phyloP scores from a whole-genome alignment of 352 stramenopile species.

The Phytophthora lateralis region DNA sequence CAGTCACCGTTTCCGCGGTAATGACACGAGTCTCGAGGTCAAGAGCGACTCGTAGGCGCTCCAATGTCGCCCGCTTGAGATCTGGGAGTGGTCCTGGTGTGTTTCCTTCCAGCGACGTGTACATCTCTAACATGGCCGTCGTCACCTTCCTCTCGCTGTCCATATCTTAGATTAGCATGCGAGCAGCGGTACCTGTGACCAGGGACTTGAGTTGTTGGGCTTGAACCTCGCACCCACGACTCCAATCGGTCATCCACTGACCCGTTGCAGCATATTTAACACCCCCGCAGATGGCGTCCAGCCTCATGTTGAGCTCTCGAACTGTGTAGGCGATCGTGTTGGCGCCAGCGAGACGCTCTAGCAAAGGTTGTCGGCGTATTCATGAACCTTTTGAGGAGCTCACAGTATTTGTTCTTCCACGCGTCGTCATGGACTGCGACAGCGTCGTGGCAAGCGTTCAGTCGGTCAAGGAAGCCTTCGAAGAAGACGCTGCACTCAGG shows the following conservation, averaged over 20 bases:
- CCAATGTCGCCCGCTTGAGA: slow-evolving; percentile 1
- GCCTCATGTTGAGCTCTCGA: slow-evolving; percentile 3
- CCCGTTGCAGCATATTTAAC: neutral
- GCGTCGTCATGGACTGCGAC: slow-evolving; percentile 1
- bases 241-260: neutral
- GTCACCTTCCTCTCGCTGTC: neutral
- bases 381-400: slow-evolving; percentile 8
- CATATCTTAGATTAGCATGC: slow-evolving; percentile 3
- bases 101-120: neutral
- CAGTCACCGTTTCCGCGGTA: neutral
- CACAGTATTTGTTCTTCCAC: neutral
- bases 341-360: slow-evolving; percentile 20
- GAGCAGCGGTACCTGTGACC: neutral
- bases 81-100: neutral
- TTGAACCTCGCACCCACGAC: neutral
- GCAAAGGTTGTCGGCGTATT: slow-evolving; percentile 13
- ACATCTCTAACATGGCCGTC: slow-evolving; percentile 5
- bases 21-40: neutral
- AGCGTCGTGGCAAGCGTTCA: slow-evolving; percentile 4
- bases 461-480: neutral
- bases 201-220: neutral
- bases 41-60: slow-evolving; percentile 1
- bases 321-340: slow-evolving; percentile 9
- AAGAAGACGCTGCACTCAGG: slow-evolving; percentile 6
- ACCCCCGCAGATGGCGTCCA: slow-evolving; percentile 7